These are phyloP conservation scores for Colletotrichum sp. DNA, from an alignment of 2,329 filamentous ascomycete species.

Conservation along the genomic window DNA sequence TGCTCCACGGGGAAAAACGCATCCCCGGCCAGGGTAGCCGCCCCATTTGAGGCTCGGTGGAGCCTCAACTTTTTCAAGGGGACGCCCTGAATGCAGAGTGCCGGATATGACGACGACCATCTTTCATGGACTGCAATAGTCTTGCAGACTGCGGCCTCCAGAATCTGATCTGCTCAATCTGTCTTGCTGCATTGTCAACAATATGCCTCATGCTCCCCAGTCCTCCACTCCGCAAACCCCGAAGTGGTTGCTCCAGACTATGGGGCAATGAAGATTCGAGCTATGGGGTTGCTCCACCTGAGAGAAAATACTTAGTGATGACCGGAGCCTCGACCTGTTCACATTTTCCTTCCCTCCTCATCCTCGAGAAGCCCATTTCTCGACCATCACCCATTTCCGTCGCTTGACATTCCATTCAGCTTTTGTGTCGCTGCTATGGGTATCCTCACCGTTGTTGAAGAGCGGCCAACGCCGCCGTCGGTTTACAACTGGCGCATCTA, in stretches of 20 bases:
- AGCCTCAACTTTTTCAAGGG: not conserved
- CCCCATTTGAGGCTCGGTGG: not conserved
- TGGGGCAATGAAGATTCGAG: not conserved
- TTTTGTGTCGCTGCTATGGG: slow-evolving; percentile 23
- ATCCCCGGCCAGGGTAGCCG: not conserved
- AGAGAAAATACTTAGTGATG: not conserved
- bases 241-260: not conserved
- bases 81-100: not conserved
- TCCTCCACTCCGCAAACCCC: not conserved
- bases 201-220: not conserved
- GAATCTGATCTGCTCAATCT: not conserved
- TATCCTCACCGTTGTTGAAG: slow-evolving; percentile 37
- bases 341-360: not conserved
- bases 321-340: not conserved
- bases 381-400: not conserved
- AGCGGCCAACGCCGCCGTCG: slow-evolving; percentile 38
- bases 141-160: not conserved
- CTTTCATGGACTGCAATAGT: not conserved
- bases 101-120: not conserved
- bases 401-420: not conserved
- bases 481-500: slow-evolving; percentile 43
- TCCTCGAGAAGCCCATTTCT: not conserved
- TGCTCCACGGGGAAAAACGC: slow-evolving; percentile 8
- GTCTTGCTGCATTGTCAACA: not conserved
- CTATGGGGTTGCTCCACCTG: not conserved